Evolutionary conservation across 768 basidiomycete species (phyloP), one percentile per base, ranked within the genome.

Genomic region (Leucocoprinus leucothites): DNA sequence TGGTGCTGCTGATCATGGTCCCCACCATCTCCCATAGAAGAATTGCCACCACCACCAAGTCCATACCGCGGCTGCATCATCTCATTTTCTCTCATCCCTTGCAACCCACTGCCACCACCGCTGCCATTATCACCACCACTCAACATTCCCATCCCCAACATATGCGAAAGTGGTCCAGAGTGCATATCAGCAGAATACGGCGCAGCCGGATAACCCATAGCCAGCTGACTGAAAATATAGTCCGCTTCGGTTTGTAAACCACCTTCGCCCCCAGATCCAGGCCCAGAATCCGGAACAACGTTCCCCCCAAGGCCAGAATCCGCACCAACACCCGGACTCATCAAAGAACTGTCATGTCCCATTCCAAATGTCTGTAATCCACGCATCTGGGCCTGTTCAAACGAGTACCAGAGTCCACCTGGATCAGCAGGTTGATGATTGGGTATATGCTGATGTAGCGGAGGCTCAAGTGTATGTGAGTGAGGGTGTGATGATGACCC

Each of bases 71-170:
- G 11, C 16, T 38, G 11, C 38, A 38, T 38, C 11, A 38, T 38
- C 6, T 38, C 31, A 11, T 31, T 31, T 11, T 11, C 31, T 31
- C 31, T 53, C 42, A 48, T 34, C 34, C 43, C n/a, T 36, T 31
- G 45, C 34, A 13, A n/a, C n/a, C 45, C 16, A 34, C 47, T 22
- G 2, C 31, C 19, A 9, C 44, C 44, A 14, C 43, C 34, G 9
- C 13, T 31, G 14, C 35, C 45, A n/a, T 14, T 25, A 21, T 25
- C 45, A 40, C 25, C 9, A 26, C 34, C 45, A 21, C 45, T 9
- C 3, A 41, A 3, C 51, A 53, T 53, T 8, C 51, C 51, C 51
- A 52, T 52, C 16, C 43, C 51, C 52, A 56, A 43, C 47, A 56
- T 56, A 14, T 46, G 52, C 21, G 45, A 34, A 13, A 56, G 14